Base-by-base conservation (phyloP, 805 yeast species). In the Saccharomycopsis fodiens region DNA sequence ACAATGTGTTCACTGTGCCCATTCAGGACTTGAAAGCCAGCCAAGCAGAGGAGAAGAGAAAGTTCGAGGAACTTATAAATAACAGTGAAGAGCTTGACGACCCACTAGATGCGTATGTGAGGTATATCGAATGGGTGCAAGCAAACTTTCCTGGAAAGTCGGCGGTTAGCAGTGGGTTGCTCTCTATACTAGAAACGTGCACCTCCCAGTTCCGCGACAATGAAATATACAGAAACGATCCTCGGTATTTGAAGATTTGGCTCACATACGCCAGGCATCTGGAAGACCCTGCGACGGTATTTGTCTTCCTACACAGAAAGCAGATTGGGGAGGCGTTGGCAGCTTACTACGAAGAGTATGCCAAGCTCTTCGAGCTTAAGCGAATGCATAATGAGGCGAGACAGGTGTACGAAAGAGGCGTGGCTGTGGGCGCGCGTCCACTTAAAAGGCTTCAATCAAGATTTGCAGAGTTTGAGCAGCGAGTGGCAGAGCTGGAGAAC, bases 161-260 rank as follows among this genome's bases (percentile, higher is more conserved):
- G 29, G 69, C 74, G 3, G 66, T 70, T 3, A 82, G 79, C 39
- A 79, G 85, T 52, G 88, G 87, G 0, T 65, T 87, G 41, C 61
- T 87, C 3, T 66, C 62, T 13, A 58, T 85, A 8, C 65, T 89
- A 29, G 95, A 86, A 57, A 65, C 81, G 39, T 82, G 93, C 54
- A 80, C 94, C 0, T 72, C 78, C 34, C 70, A 69, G 49, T 85
- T 86, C 57, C 69, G 79, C 55, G 85, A 82, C 53, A 73, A 72
- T 27, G 63, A 63, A 0, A 78, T 76, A 50, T 91, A 88, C 59
- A 80, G 78, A 48, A 82, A 89, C 59, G 97, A 91, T 59, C 78
- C 91, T 1, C 64, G 97, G 40, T 88, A 84, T 57, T 61, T 91
- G 41, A 73, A 71, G 51, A 71, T 88, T 1, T 91, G 98, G 97